Evolutionary conservation across 306 rosid genomes (phyloP), one percentile per base, ranked within the genome.

Genomic region (Inga oerstediana): DNA sequence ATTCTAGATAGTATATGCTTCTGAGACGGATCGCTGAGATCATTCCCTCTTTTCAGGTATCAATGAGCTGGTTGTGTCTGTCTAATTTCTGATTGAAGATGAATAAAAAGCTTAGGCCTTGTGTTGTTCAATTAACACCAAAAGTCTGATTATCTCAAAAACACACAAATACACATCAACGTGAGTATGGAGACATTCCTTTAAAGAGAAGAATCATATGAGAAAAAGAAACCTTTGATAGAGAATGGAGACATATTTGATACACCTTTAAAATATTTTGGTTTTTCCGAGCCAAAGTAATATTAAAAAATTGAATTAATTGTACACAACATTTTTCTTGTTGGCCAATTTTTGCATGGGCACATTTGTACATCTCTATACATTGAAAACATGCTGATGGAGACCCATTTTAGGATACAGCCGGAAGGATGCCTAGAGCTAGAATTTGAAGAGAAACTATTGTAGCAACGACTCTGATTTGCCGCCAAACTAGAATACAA

Each of bases 191-290:
- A 65, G 49, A 48, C 22, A 75, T 79, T 41, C 46, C 58, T 81
- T 74, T 75, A 41, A 45, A 66, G 61, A 83, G 59, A 32, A 64
- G 22, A 39, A 37, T 73, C 77, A 72, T 30, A 80, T 44, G 37
- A 43, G 64, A 22, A 74, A 81, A 83, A 81, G 80, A 61, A 74
- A 52, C 56, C 79, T 72, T 14, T 56, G 43, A 14, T 72, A 62
- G 65, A 79, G 24, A 46, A 8, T 27, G n/a, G 24, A 72, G 61
- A 48, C 39, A 22, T 72, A 12, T 46, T 72, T 27, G 17, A 72
- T 48, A 7, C 22, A 27, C 41, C 17, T 72, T 34, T 58, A 52
- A 70, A 75, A 70, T 67, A 19, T 48, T 69, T 48, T 48, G 52
- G 17, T 48, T 48, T 51, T 35, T 24, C 4, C 0, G 35, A 12